Evolutionary conservation across 176 grass and related monocot genomes (phyloP), one percentile per base, ranked within the genome.

Genomic region (Oryza brachyantha): DNA sequence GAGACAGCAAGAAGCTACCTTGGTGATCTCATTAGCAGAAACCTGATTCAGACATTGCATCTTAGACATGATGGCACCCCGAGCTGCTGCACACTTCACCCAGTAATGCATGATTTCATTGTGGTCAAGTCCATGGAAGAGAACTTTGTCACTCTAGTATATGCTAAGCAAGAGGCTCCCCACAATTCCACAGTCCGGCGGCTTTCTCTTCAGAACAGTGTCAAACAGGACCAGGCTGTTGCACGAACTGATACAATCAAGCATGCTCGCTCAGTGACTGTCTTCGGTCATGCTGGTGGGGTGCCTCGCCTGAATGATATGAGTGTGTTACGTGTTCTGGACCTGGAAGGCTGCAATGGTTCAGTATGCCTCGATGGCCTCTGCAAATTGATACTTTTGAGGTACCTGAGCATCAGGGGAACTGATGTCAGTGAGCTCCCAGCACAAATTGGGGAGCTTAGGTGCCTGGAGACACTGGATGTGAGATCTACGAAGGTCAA

Each of bases 81-180:
- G 54, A 77, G 72, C 24, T 0, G 13, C 31, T 89, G 72, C 55
- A 58, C 0, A 55, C 71, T 86, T 63, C 87, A 89, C 58, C 69
- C 68, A 26, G 64, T 89, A 37, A 82, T 89, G 38, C 72, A 86
- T 17, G 77, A 86, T 52, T 81, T 89, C 41, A 72, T 89, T 62
- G 50, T 82, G 34, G 45, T 29, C 62, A 89, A 82, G 54, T 81
- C 87, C 46, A 65, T 70, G 24, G 75, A 86, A 66, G 87, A 86
- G 10, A 86, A 89, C 27, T 86, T 89, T 60, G 46, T 75, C 26
- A 70, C 83, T 72, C 12, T 89, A 10, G 36, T 81, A 19, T 52
- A 79, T 73, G 63, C 27, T 59, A 31, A 76, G 16, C 55, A 67
- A 24, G 40, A 84, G 41, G 31, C 74, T 70, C 21, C 16, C 21